Evolutionary conservation across 345 rosid genomes (phyloP).

Genomic region (Gossypium herbaceum): DNA sequence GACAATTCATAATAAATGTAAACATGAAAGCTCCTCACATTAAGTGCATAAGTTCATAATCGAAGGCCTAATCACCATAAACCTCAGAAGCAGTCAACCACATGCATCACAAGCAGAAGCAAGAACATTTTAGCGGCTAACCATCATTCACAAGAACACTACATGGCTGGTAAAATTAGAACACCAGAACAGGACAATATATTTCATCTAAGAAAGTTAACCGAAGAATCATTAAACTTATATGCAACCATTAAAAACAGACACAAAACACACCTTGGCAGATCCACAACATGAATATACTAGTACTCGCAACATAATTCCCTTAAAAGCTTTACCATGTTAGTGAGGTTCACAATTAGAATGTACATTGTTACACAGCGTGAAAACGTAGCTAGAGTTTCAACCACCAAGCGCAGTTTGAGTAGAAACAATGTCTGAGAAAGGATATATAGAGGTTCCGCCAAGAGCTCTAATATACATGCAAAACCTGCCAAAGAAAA

Average conservation of each 20-base stretch:
- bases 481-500: slow-evolving; percentile 56
- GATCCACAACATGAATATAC: slow-evolving; percentile 5
- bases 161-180: background rate
- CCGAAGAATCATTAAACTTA: background rate
- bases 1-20: background rate
- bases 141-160: background rate
- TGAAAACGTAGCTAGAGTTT: slow-evolving; percentile 69
- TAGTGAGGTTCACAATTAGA: slow-evolving; percentile 53
- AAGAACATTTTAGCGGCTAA: background rate
- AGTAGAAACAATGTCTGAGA: slow-evolving; percentile 81
- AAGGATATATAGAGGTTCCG: slow-evolving; percentile 85
- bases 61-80: background rate
- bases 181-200: slow-evolving; percentile 5
- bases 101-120: background rate
- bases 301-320: slow-evolving; percentile 8
- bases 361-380: slow-evolving; percentile 73
- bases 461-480: slow-evolving; percentile 82
- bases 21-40: background rate
- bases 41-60: background rate
- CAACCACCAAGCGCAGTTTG: slow-evolving; percentile 65
- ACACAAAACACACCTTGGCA: background rate
- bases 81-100: background rate
- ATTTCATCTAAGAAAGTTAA: background rate
- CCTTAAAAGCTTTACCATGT: slow-evolving; percentile 49
- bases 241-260: background rate